These are phyloP conservation scores for Ascochyta rabiei DNA, from an alignment of 2,329 filamentous ascomycete species.

Conservation along the genomic window DNA sequence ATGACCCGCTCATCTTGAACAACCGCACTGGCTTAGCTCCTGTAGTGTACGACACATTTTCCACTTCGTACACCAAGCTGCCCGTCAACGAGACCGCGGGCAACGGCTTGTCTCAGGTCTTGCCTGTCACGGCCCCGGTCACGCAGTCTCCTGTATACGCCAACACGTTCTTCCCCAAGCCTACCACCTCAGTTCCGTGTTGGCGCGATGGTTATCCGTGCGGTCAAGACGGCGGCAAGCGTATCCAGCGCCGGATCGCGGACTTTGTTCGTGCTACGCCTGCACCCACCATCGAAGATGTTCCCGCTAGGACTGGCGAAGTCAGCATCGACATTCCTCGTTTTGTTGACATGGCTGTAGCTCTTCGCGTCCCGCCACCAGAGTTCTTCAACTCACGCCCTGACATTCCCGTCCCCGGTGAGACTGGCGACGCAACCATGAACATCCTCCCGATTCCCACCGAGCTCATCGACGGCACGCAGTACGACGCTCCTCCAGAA, in stretches of 20 bases:
- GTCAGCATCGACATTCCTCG: not conserved
- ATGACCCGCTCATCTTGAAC: conserved; percentile 3
- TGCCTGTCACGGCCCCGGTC: not conserved
- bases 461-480: not conserved
- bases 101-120: not conserved
- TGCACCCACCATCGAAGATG: not conserved
- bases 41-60: not conserved
- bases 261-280: not conserved
- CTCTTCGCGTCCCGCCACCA: not conserved
- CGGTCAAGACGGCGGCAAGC: not conserved
- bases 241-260: not conserved
- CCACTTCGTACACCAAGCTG: not conserved
- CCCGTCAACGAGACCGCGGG: not conserved
- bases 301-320: not conserved
- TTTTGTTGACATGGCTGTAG: not conserved
- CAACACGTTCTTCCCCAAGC: not conserved
- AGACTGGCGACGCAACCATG: not conserved
- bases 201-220: conserved; percentile 11
- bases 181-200: not conserved
- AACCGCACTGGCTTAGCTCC: conserved; percentile 4
- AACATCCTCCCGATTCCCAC: not conserved
- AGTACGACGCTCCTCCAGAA: not conserved
- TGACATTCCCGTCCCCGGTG: not conserved
- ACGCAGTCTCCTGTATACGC: not conserved
- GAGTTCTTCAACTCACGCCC: not conserved